Base-by-base conservation (phyloP, 495 filamentous ascomycete species). In the Jackrogersella multiformis region DNA sequence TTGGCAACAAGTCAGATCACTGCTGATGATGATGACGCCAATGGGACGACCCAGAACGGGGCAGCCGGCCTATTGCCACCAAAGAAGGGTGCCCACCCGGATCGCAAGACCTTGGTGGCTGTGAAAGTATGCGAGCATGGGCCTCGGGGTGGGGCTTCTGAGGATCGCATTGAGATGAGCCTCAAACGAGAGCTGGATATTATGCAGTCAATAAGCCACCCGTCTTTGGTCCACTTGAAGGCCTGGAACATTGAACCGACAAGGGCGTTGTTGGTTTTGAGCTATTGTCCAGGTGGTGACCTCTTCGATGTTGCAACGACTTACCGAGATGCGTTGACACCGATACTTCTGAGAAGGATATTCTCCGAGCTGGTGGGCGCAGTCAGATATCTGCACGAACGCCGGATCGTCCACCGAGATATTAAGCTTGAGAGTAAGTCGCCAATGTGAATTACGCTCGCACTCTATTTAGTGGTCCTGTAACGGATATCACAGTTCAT, bases 81-180 rank as follows among this genome's bases (percentile, higher is more conserved):
- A 62, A 76, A 36, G 9, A 64, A 42, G 24, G 71, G 71, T 13
- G 48, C 73, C 20, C 62, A 80, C 65, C 32, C 86, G 64, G 68
- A 88, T 73, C 79, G 84, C 7, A 88, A 88, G 72, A 89, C 88
- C 67, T 78, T 98, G 20, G 96, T 98, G 9, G 95, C 95, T 10
- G 89, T 99, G 69, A 99, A 99, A 77, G 87, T 99, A 56, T 93
- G 96, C 64, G 92, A 97, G 71, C 92, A 96, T 75, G 95, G 94
- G 1, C 94, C 95, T 8, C 91, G 92, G 7, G 96, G 95, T 32
- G 93, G 93, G 16, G 94, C 93, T 8, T 87, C 85, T 1, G 92
- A 96, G 73, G 90, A 97, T 66, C 87, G 95, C 36, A 84, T 98
- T 42, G 93, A 97, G 76, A 91, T 92, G 63, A 94, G 92, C 12